Evolutionary conservation across 805 yeast genomes (phyloP).

Genomic region (Zygosaccharomyces siamensis): DNA sequence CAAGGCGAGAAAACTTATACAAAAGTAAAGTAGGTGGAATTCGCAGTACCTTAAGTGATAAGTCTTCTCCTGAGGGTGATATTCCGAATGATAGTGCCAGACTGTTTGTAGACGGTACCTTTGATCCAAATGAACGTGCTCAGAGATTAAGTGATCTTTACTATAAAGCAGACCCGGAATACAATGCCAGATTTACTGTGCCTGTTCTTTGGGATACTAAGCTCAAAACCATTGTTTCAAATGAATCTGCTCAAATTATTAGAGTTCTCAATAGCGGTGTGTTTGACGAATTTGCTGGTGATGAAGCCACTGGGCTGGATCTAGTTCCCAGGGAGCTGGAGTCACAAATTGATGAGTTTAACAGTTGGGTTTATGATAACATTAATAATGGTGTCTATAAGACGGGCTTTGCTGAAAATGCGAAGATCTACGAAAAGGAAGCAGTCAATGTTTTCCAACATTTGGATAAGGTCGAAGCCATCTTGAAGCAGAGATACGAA

Average conservation of each 20-base stretch:
- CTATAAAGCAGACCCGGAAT: conserved; percentile 67
- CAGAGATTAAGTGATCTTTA: conserved; percentile 66
- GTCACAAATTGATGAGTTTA: conserved; percentile 64
- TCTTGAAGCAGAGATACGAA: conserved; percentile 46
- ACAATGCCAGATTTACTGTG: conserved; percentile 81
- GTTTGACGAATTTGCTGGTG: conserved; percentile 48
- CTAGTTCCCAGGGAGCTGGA: conserved; percentile 56
- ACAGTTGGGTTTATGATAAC: conserved; percentile 75
- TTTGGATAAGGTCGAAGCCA: conserved; percentile 63
- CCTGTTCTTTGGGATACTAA: conserved; percentile 92
- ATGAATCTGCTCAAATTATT: conserved; percentile 86
- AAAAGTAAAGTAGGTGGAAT: conserved; percentile 22
- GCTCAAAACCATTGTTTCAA: conserved; percentile 76
- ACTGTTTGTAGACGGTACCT: conserved; percentile 38
- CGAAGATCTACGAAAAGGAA: conserved; percentile 72
- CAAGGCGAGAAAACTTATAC: conserved; percentile 12
- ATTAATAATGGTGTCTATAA: conserved; percentile 93
- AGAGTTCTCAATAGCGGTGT: conserved; percentile 78
- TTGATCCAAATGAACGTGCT: conserved; percentile 57
- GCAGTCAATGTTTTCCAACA: conserved; percentile 59
- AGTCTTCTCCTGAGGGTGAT: conserved; percentile 13
- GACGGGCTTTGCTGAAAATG: conserved; percentile 80
- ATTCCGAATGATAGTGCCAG: conserved; percentile 22
- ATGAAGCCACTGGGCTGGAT: conserved; percentile 46
- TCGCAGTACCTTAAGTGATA: conserved; percentile 6